phyloP scores from a whole-genome alignment of 441 rosid genomes.

The Sinapis alba region DNA sequence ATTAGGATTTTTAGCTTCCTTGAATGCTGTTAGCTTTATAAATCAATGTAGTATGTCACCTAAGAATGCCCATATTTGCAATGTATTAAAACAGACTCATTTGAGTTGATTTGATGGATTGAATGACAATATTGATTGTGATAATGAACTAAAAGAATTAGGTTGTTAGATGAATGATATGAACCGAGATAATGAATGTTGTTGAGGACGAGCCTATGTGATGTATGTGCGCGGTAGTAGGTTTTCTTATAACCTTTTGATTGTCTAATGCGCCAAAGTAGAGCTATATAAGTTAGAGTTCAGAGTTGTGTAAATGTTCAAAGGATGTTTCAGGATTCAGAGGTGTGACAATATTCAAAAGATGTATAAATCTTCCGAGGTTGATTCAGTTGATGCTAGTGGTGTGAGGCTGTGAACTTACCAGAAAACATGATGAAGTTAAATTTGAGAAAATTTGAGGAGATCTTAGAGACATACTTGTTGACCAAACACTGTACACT shows the following conservation, averaged over 20 bases:
- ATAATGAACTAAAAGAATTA: background rate
- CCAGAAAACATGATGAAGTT: background rate
- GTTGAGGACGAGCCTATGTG: background rate
- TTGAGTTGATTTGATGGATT: background rate
- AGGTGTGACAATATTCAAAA: background rate
- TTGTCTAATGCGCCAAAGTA: background rate
- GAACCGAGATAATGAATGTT: background rate
- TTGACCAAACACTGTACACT: background rate
- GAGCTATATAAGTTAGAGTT: background rate
- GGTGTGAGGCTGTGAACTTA: background rate
- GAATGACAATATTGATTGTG: background rate
- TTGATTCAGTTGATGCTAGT: background rate
- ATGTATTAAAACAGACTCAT: background rate
- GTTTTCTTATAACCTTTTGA: background rate
- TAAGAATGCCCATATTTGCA: background rate
- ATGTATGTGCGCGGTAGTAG: background rate
- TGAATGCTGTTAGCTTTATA: background rate
- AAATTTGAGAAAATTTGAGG: background rate
- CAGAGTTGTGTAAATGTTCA: background rate
- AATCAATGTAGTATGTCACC: no score
- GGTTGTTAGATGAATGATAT: no score
- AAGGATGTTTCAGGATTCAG: background rate
- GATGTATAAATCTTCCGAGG: background rate
- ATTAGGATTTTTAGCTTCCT: background rate
- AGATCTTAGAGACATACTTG: background rate